Conservation (phyloP, 352 stramenopile genomes). For the Pythium insidiosum region DNA sequence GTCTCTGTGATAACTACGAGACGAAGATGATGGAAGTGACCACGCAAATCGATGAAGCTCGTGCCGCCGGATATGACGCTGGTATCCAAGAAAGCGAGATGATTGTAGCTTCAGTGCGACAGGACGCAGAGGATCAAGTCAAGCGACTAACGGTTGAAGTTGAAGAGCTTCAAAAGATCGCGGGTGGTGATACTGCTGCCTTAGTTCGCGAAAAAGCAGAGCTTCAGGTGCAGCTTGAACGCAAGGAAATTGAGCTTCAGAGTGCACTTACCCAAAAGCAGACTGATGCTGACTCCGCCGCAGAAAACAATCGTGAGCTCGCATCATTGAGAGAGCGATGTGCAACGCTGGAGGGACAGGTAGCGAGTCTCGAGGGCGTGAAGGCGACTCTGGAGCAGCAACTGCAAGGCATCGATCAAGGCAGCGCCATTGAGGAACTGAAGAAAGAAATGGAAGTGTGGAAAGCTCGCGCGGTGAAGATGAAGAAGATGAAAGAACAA, state of each 20-base stretch:
- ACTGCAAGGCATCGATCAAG: too few species aligned
- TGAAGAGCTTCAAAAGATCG: conserved; percentile 7
- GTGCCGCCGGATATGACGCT: conserved; percentile 58
- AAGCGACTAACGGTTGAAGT: conserved; percentile 15
- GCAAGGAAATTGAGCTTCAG: conserved; percentile 16
- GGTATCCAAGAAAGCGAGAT: conserved; percentile 68
- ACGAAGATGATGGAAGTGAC: conserved; percentile 58
- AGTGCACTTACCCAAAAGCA: conserved; percentile 9
- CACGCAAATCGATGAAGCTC: conserved; percentile 71
- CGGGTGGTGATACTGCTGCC: not conserved
- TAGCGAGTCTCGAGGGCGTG: too few species aligned
- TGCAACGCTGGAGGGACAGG: too few species aligned
- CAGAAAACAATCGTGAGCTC: too few species aligned
- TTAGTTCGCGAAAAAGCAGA: not conserved
- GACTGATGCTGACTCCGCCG: not conserved
- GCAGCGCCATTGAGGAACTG: conserved; percentile 24
- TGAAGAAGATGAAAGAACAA: conserved; percentile 80
- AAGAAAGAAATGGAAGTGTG: conserved; percentile 66
- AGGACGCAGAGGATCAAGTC: conserved; percentile 33
- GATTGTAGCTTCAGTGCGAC: conserved; percentile 52
- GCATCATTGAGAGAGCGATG: too few species aligned
- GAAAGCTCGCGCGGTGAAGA: conserved; percentile 72
- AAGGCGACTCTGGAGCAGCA: too few species aligned
- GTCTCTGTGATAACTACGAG: conserved; percentile 65
- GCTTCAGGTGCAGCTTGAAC: conserved; percentile 13